Base-by-base conservation (phyloP, 73 alveolate genomes). In the Breviolum minutum region DNA sequence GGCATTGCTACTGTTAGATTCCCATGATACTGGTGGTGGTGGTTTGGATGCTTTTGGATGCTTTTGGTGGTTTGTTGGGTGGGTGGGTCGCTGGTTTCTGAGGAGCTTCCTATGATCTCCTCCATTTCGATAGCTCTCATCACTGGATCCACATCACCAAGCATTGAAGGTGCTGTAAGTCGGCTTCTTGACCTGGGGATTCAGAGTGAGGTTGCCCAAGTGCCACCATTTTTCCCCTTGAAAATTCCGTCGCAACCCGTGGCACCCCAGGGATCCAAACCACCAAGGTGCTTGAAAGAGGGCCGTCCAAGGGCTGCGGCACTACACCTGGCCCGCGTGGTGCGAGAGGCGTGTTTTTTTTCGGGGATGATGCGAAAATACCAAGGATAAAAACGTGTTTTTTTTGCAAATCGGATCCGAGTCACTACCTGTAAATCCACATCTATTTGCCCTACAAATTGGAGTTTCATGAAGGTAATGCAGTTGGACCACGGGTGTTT, bases 281-380 rank as follows among this genome's bases (percentile, higher is more conserved):
- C 24, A 63, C 93, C 74, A 12, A 87, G 95, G 95, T 87, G 68
- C 10, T 27, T 87, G 95, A 20, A 27, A 24, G 68, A 87, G 66
- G 69, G 48, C 22, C 81, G 95, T 16, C 95, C 95, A n/a, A 66
- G 95, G 17, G 95, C 95, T 3, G 85, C 95, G 4, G 95, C 95
- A 40, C 24, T 88, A 63, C 84, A 79, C 61, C 85, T 88, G 86
- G 86, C 81, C n/a, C 95, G 95, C 11, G 71, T 26, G 22, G 84
- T 70, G 68, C 95, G 95, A 29, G 14, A 88, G 95, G 95, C 48
- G 89, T 14, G 69, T n/a, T n/a, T n/a, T n/a, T n/a, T n/a, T 40
- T 40, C 0, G 54, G 77, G 17, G 3, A 22, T 66, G 17, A 14
- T 68, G 77, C 11, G 74, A 66, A 17, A 22, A 22, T 17, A 66